phyloP scores from a whole-genome alignment of 2,329 filamentous ascomycete species.

The Nigrospora oryzae region DNA sequence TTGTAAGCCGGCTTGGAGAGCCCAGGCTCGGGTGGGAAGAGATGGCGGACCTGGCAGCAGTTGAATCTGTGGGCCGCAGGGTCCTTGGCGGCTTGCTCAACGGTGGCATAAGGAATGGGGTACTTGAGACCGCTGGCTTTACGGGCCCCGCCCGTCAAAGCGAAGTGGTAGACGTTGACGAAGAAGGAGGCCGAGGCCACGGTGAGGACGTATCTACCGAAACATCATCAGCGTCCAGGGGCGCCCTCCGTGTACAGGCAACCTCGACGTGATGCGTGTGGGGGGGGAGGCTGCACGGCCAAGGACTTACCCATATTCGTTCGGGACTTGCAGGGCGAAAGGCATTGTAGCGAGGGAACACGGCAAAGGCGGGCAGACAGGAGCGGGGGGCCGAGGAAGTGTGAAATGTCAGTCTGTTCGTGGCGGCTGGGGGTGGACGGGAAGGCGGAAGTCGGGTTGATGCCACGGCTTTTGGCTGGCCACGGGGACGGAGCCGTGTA shows the following conservation, averaged over 20 bases:
- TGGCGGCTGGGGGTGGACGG: no score
- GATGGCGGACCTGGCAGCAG: conserved; percentile 30
- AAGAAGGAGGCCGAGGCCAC: conserved; percentile 49
- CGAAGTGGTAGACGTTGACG: conserved; percentile 44
- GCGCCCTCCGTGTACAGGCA: no score
- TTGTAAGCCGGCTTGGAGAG: no score
- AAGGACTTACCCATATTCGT: conserved; percentile 39
- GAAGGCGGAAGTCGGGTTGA: no score
- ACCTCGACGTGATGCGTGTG: no score
- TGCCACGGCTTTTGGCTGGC: no score
- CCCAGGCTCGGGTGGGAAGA: no score
- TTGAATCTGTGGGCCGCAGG: conserved; percentile 51
- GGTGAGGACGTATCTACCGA: conserved; percentile 49
- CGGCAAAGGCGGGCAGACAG: no score
- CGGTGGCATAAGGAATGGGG: conserved; percentile 46
- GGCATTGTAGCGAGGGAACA: conserved; percentile 26
- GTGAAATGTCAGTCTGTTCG: no score
- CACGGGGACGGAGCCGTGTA: no score
- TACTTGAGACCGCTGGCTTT: conserved; percentile 45
- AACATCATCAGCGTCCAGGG: conserved; percentile 1
- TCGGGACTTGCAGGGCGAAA: conserved; percentile 32
- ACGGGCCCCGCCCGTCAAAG: conserved; percentile 39
- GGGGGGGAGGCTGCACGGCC: background rate
- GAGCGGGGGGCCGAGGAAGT: no score
- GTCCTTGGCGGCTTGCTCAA: conserved; percentile 46